phyloP scores from a whole-genome alignment of 305 asterid species.

The Fraxinus albicans region DNA sequence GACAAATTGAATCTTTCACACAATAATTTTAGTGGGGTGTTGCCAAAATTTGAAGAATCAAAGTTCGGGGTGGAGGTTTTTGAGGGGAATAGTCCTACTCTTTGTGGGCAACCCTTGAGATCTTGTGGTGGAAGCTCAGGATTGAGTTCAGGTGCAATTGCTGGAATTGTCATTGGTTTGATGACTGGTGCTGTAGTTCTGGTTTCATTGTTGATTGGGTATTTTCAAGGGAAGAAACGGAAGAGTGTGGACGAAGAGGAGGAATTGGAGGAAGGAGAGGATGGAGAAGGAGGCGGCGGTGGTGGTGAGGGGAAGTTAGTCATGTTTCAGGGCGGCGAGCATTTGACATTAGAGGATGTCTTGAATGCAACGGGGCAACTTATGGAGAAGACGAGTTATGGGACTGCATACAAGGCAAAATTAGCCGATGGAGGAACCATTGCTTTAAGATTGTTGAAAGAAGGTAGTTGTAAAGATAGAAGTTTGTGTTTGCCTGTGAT shows the following conservation, averaged over 20 bases:
- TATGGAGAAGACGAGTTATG: constrained; percentile 92
- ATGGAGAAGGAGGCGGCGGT: constrained; percentile 58
- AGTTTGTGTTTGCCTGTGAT: constrained; percentile 68
- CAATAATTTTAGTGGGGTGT: constrained; percentile 81
- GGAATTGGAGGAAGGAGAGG: constrained; percentile 63
- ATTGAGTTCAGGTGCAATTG: constrained; percentile 82
- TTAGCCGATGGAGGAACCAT: constrained; percentile 91
- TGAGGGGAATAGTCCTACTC: constrained; percentile 76
- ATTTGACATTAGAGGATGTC: constrained; percentile 83
- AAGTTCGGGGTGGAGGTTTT: constrained; percentile 75
- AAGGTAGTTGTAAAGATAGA: constrained; percentile 80
- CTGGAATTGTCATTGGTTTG: constrained; percentile 87
- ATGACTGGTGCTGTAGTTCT: constrained; percentile 83
- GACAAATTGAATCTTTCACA: constrained; percentile 87
- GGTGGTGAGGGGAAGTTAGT: constrained; percentile 81
- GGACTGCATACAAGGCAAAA: constrained; percentile 92
- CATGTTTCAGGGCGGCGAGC: constrained; percentile 96
- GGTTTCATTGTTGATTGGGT: constrained; percentile 83
- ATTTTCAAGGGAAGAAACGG: constrained; percentile 78
- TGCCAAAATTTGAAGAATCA: constrained; percentile 69
- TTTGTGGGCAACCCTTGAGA: constrained; percentile 78
- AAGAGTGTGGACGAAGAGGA: constrained; percentile 62
- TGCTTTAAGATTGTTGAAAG: constrained; percentile 87
- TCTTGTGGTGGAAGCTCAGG: constrained; percentile 62
- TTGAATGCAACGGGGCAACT: constrained; percentile 97